Conservation (phyloP, 2,329 filamentous ascomycete species). For the Cryoendolithus antarcticus region DNA sequence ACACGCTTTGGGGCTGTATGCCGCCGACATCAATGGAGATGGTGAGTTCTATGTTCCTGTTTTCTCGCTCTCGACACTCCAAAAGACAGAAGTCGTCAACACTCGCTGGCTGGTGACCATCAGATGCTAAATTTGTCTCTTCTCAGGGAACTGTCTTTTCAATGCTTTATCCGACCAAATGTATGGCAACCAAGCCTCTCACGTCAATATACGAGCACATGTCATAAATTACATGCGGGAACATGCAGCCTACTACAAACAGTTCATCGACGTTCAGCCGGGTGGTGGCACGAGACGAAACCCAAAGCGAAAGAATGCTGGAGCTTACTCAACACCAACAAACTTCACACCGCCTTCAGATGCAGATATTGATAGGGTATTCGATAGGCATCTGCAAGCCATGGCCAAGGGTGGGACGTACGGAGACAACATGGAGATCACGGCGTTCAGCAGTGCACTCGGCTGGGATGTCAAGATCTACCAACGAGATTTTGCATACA, state of each 20-base stretch:
- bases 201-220: conserved; percentile 44
- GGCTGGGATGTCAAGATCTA: conserved; percentile 52
- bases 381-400: conserved; percentile 42
- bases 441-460: conserved; percentile 51
- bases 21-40: conserved; percentile 47
- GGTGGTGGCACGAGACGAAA: conserved; percentile 45
- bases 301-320: conserved; percentile 45
- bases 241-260: conserved; percentile 50
- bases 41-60: conserved; percentile 30
- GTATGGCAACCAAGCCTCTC: conserved; percentile 46
- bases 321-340: conserved; percentile 34
- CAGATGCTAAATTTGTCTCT: conserved; percentile 9
- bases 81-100: too few relatives aligned
- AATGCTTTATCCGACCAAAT: conserved; percentile 56
- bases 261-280: conserved; percentile 46
- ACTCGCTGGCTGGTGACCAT: background rate
- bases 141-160: conserved; percentile 56
- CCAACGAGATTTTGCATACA: conserved; percentile 39
- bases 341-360: conserved; percentile 36
- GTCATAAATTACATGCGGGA: conserved; percentile 51
- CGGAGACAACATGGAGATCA: conserved; percentile 56
- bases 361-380: conserved; percentile 41
- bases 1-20: conserved; percentile 45
- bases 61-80: background rate
- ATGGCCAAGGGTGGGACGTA: conserved; percentile 51